Base-by-base conservation (phyloP, 495 filamentous ascomycete species). In the Trichoderma erinaceum region DNA sequence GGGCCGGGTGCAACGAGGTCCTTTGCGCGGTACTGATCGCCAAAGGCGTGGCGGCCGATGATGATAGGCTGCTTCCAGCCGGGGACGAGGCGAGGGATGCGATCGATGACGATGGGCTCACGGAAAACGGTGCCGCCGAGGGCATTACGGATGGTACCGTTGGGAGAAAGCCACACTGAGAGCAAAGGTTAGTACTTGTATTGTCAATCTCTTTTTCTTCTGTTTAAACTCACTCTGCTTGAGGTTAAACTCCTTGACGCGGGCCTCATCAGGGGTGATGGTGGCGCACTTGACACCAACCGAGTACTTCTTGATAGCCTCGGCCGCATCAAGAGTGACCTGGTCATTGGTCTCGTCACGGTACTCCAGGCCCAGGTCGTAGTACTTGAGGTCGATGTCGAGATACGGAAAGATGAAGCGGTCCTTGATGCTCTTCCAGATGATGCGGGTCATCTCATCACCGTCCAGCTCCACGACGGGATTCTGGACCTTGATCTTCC, bases 241-340 rank as follows among this genome's bases (percentile, higher is more conserved):
- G 71, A 99, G 85, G 73, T 96, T 90, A 80, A 99, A 99, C 80
- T 99, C 95, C 85, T 97, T 85, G 23, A 99, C 93, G 77, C 95
- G 88, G 67, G 87, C 90, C 83, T 99, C 93, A 79, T 99, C 95
- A 25, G 95, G 95, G 68, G 95, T 99, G 82, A 99, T 99, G 75
- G 95, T 99, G 68, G 95, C 95, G 79, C 95, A 99, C 85, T 99
- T 99, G 79, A 99, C 92, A 79, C 95, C 95, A 66, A 99, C 95
- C 65, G 88, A 90, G 84, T 98, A 97, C 84, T 97, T 96, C 85
- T 97, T 92, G 82, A 97, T 97, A 35, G 95, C 95, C 81, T 97
- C 93, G 56, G 95, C 95, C 66, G 93, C 89, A 74, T 98, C 94
- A 71, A 91, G 73, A 66, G 95, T 99, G 78, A 99, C 93, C 82